phyloP scores from a whole-genome alignment of 2,329 filamentous ascomycete species.

The Colletotrichum chrysophilum region DNA sequence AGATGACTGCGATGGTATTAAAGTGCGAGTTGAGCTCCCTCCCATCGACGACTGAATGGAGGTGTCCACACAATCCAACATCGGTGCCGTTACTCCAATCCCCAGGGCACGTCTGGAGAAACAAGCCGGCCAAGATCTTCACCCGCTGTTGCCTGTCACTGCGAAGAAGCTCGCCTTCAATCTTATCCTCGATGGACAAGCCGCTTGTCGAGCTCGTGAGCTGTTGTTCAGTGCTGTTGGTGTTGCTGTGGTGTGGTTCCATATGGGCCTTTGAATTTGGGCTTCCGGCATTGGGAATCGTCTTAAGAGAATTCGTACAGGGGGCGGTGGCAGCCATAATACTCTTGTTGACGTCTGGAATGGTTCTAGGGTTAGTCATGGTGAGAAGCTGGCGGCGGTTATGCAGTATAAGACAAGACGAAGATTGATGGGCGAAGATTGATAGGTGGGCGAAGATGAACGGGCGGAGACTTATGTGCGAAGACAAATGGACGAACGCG shows the following conservation, averaged over 20 bases:
- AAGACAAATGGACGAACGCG: too few relatives aligned
- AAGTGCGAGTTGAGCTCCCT: accelerated
- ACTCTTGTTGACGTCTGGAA: accelerated
- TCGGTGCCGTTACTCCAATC: not conserved
- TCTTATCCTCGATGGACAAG: not conserved
- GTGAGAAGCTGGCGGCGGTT: too few relatives aligned
- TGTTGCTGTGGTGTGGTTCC: not conserved
- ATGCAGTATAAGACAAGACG: too few relatives aligned
- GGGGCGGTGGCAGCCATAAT: accelerated
- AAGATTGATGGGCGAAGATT: too few relatives aligned
- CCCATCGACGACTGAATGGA: not conserved
- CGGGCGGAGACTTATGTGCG: too few relatives aligned
- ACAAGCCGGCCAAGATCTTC: not conserved
- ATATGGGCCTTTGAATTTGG: not conserved
- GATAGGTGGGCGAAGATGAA: too few relatives aligned
- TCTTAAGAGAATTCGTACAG: accelerated
- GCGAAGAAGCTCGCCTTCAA: not conserved
- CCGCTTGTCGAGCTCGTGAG: accelerated
- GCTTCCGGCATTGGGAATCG: accelerated
- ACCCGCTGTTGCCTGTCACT: not conserved
- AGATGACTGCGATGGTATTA: not conserved
- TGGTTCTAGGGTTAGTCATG: not conserved
- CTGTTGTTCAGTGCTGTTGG: accelerated
- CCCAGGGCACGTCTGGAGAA: not conserved
- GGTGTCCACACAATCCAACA: not conserved